Base-by-base conservation (phyloP, 139 green algal species). In the Zygnema circumcarinatum region DNA sequence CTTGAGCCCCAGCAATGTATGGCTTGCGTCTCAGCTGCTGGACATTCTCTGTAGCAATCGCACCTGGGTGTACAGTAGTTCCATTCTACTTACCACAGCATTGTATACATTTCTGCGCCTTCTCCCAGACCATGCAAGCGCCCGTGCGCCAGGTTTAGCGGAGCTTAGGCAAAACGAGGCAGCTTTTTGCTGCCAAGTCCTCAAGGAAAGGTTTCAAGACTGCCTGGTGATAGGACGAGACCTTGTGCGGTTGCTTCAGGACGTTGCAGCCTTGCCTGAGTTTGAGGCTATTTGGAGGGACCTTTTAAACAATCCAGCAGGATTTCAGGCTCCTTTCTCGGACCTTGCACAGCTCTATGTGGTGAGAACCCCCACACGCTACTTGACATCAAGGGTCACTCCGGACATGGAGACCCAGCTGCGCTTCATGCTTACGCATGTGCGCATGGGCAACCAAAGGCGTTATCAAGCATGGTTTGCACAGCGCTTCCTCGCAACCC, bases 391-490 rank as follows among this genome's bases (percentile, higher is more conserved):
- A 16, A 42, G 85, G 31, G 79, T 90, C 3, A 90, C 85, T 21
- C 85, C 85, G 22, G 85, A 90, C 32, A 89, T 89, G 80, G 85
- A 90, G 82, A 33, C 20, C n/a, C 85, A 90, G 82, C 31, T 90
- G 22, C 81, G 56, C 1, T 90, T 87, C 53, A 56, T 90, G 21
- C 79, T 90, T 11, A 90, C 80, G 22, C 85, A 90, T 39, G 85
- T 90, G 38, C 36, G 68, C 31, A 90, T 91, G 87, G 88, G 88
- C 33, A 88, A 91, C 38, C 88, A 92, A 74, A 76, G 67, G 78
- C 75, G 88, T 2, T 91, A 92, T 74, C 88, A 92, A 80, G 39
- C 84, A 7, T 91, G 84, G 84, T 92, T 92, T 62, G 52, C 39
- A 36, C 22, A 35, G 11, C 39, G 47, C 16, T 91, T 73, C 32